Base-by-base conservation (phyloP, 140 eudicot species). In the Ambrosia hybrid region DNA sequence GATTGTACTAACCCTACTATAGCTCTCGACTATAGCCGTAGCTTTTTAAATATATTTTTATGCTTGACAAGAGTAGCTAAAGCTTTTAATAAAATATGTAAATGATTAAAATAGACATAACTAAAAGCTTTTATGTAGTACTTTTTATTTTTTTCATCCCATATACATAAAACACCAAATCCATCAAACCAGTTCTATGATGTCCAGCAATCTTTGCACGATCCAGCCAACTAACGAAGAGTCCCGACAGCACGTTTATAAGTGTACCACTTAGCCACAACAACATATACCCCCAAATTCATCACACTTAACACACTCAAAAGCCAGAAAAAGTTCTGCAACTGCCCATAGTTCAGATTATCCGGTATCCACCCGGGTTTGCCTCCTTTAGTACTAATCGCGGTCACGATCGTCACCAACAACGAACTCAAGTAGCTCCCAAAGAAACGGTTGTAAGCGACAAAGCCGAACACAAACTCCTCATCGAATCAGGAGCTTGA, bases 401-500 rank as follows among this genome's bases (percentile, higher is more conserved):
- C 10, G 1, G 81, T 85, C 8, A 90, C 96, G 30, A 90, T 82
- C 3, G 89, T 87, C 74, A 90, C 88, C 13, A 90, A 49, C 73
- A 90, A 69, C 0, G 91, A 77, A 55, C 95, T 90, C 86, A 90
- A 75, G 51, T 87, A 90, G 63, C 51, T 83, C 16, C 97, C 1
- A 87, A 83, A 17, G 95, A 82, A 15, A 62, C 71, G 0, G 97
- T 87, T 1, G 88, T 79, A 17, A 87, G 86, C 64, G 86, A 79
- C 9, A 90, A 84, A 12, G 95, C 95, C 2, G 89, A 69, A 73
- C 95, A 83, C 80, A 90, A 60, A 75, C 97, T 90, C 67, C 91
- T 74, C 97, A 90, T 90, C 3, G 95, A 82, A 80, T 90, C 92
- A 8, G 97, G 97, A 0, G 97, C 91, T 77, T 90, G 95, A 15